phyloP scores from a whole-genome alignment of 306 rosid species.

The Astragalus glycyphyllos region DNA sequence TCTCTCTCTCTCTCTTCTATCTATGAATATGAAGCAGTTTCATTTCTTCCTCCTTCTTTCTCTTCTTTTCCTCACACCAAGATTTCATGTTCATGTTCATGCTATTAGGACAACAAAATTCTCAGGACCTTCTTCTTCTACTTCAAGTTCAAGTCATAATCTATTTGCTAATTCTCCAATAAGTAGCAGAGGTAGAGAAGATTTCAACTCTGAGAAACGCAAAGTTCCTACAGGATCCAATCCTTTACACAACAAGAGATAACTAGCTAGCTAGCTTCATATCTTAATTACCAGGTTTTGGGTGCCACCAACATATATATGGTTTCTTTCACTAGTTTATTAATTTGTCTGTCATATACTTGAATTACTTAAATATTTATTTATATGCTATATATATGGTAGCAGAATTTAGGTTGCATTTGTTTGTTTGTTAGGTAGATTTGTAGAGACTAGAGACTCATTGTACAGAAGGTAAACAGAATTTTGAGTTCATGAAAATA shows the following conservation, averaged over 20 bases:
- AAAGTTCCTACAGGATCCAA: constrained; percentile 93
- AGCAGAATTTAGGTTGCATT: constrained; percentile 43
- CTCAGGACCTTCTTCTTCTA: constrained; percentile 48
- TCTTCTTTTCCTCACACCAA: constrained; percentile 58
- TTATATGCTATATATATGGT: constrained; percentile 28
- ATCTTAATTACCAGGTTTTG: constrained; percentile 42
- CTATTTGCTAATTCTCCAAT: constrained; percentile 48
- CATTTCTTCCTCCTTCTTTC: constrained; percentile 42
- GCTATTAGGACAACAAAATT: constrained; percentile 44
- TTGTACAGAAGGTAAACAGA: constrained; percentile 65
- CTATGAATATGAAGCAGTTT: constrained; percentile 57
- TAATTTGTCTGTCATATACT: constrained; percentile 40
- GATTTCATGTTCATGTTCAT: constrained; percentile 32
- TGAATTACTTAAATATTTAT: constrained; percentile 20
- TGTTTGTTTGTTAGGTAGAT: constrained; percentile 46
- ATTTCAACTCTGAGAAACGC: constrained; percentile 65
- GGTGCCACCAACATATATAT: constrained; percentile 10
- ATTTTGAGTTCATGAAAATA: constrained; percentile 41
- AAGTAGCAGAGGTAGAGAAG: constrained; percentile 36
- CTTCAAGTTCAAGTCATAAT: constrained; percentile 48
- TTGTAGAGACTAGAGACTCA: constrained; percentile 46
- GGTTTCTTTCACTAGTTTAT: constrained; percentile 30
- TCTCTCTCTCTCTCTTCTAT: not conserved
- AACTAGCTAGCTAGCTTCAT: constrained; percentile 18
- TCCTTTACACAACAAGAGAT: constrained; percentile 94